phyloP scores from a whole-genome alignment of 78 protist species.

The Dictyostelium capitatum region DNA sequence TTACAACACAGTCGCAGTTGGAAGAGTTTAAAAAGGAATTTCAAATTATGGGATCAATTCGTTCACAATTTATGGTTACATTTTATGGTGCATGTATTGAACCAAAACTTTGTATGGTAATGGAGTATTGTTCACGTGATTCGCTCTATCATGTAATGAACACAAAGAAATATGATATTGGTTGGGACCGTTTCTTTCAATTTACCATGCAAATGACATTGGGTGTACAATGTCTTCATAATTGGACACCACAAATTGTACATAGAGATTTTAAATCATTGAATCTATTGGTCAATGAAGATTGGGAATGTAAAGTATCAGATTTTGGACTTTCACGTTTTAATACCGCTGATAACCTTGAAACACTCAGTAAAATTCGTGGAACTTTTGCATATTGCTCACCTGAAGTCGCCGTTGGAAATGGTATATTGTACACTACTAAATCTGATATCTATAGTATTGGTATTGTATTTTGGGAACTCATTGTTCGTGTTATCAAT shows the following conservation, averaged over 20 bases:
- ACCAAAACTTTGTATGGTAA: conserved; percentile 82
- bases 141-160: conserved; percentile 81
- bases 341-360: conserved; percentile 76
- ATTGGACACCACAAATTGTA: conserved; percentile 72
- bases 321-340: conserved; percentile 81
- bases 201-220: conserved; percentile 73
- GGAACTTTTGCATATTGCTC: conserved; percentile 83
- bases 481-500: conserved; percentile 53
- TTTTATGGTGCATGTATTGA: conserved; percentile 77
- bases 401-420: conserved; percentile 81
- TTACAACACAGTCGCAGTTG: conserved; percentile 47
- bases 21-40: conserved; percentile 83
- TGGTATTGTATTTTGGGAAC: conserved; percentile 85
- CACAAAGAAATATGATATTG: conserved; percentile 65
- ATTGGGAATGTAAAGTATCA: conserved; percentile 80
- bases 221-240: conserved; percentile 76
- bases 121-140: conserved; percentile 81
- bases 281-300: conserved; percentile 79
- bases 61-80: conserved; percentile 60
- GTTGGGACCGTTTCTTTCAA: conserved; percentile 75
- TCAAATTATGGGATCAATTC: conserved; percentile 82
- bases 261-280: conserved; percentile 81
- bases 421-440: conserved; percentile 59
- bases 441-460: conserved; percentile 73
- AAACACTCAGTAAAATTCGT: conserved; percentile 77